Conservation (phyloP, 352 stramenopile species). For the Phytophthora kernoviae region DNA sequence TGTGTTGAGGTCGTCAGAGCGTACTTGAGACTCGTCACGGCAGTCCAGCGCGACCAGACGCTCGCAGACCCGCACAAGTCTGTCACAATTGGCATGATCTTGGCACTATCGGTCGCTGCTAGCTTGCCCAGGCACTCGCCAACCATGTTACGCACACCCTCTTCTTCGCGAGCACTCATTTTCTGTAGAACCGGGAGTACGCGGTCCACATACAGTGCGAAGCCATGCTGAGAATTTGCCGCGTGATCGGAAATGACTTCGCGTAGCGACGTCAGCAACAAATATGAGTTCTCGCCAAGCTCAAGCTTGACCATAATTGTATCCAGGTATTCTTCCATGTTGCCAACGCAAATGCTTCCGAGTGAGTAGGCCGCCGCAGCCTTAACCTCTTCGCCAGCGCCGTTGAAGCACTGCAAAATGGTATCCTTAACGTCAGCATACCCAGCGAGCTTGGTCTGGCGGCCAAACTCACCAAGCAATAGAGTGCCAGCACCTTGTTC, state of each 20-base stretch:
- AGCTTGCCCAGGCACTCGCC: slow-evolving; percentile 97
- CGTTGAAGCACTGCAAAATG: slow-evolving; percentile 91
- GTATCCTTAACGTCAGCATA: slow-evolving; percentile 89
- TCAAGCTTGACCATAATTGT: slow-evolving; percentile 95
- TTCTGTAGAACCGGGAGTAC: slow-evolving; percentile 95
- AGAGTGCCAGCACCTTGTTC: slow-evolving; percentile 91
- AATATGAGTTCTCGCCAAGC: slow-evolving; percentile 92
- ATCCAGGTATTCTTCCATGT: slow-evolving; percentile 88
- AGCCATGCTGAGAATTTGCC: slow-evolving; percentile 73
- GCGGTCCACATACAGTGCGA: slow-evolving; percentile 75
- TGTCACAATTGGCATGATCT: slow-evolving; percentile 92
- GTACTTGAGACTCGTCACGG: slow-evolving; percentile 94
- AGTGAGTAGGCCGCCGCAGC: slow-evolving; percentile 96
- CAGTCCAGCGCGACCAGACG: slow-evolving; percentile 86
- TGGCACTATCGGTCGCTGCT: slow-evolving; percentile 86
- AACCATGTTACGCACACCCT: slow-evolving; percentile 97
- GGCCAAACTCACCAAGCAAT: slow-evolving; percentile 95
- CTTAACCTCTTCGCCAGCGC: slow-evolving; percentile 94
- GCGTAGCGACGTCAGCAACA: slow-evolving; percentile 95
- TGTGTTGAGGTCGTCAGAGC: slow-evolving; percentile 53
- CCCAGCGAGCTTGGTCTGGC: slow-evolving; percentile 88
- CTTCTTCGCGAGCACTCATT: slow-evolving; percentile 93
- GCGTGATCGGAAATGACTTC: slow-evolving; percentile 94
- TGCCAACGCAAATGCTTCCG: slow-evolving; percentile 95
- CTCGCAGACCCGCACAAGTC: slow-evolving; percentile 68